phyloP scores from a whole-genome alignment of 352 stramenopile species.

The Plasmopara muralis region DNA sequence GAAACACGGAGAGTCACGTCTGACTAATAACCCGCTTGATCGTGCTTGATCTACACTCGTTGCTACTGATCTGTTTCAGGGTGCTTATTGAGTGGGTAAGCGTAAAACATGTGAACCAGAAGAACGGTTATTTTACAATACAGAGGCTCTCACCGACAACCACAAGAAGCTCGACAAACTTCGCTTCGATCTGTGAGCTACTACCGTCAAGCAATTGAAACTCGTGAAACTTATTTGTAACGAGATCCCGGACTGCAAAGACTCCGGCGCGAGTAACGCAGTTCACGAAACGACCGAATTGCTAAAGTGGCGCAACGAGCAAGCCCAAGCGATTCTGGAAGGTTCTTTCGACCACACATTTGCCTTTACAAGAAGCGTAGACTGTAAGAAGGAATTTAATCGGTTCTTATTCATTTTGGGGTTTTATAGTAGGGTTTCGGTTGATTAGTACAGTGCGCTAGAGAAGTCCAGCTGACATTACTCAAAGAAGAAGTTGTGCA shows the following conservation, averaged over 20 bases:
- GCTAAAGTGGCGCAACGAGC: not conserved
- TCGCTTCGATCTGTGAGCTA: too few relatives aligned
- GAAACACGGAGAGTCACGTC: constrained; percentile 7
- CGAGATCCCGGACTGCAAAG: constrained; percentile 10
- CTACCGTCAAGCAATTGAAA: too few relatives aligned
- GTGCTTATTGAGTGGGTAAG: constrained; percentile 7
- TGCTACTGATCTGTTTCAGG: constrained; percentile 4
- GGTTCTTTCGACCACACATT: constrained; percentile 1
- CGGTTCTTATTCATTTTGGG: not conserved
- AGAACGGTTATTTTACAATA: constrained; percentile 5
- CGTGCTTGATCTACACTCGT: constrained; percentile 10
- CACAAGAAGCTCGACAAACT: constrained; percentile 1
- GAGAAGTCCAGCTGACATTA: constrained; percentile 1
- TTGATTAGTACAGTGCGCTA: not conserved
- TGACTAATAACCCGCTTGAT: not conserved
- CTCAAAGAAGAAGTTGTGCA: not conserved
- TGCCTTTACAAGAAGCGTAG: not conserved
- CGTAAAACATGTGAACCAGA: constrained; percentile 10
- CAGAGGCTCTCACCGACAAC: constrained; percentile 4
- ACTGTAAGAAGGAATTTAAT: not conserved
- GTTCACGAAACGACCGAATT: constrained; percentile 4
- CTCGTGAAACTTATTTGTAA: not conserved
- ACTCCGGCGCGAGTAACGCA: constrained; percentile 2
- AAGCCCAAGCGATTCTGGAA: constrained; percentile 6
- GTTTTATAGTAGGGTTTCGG: not conserved